A percentile compares a stretch with the other conserved stretches of the same genome.
Evolutionary conservation across 805 yeast species (phyloP).

Genomic region (Hanseniaspora lindneri): DNA sequence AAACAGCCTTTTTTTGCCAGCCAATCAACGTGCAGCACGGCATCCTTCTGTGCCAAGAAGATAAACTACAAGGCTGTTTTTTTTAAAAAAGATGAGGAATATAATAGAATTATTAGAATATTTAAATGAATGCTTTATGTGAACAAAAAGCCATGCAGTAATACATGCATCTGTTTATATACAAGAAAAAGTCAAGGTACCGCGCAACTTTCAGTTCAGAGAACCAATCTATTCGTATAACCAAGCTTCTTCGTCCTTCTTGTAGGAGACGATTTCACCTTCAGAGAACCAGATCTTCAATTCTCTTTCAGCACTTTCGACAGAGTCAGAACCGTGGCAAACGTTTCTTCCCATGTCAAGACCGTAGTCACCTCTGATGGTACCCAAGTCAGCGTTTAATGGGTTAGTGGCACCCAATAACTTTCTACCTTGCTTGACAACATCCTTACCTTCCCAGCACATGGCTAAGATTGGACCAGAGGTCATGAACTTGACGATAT

Average conservation of each 20-base stretch:
- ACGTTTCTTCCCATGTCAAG: constrained; percentile 99
- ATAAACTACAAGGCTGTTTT: too few species aligned
- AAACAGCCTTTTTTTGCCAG: too few species aligned
- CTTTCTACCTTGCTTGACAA: constrained; percentile 95
- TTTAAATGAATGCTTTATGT: neutral
- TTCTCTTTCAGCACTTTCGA: constrained; percentile 93
- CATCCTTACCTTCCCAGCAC: constrained; percentile 99
- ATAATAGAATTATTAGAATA: neutral
- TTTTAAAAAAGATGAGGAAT: too few species aligned
- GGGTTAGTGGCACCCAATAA: constrained; percentile 99
- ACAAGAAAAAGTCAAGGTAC: too few species aligned
- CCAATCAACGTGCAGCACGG: too few species aligned
- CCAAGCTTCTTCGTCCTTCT: constrained; percentile 75
- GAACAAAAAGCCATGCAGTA: too few species aligned
- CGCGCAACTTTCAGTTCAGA: too few species aligned
- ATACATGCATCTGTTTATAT: too few species aligned
- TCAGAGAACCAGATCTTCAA: constrained; percentile 94
- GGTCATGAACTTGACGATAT: constrained; percentile 87
- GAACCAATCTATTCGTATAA: constrained; percentile 67
- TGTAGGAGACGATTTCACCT: constrained; percentile 90
- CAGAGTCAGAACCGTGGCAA: constrained; percentile 98
- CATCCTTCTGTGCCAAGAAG: too few species aligned
- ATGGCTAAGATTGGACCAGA: constrained; percentile 98
- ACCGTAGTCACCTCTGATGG: constrained; percentile 99
- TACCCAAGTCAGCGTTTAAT: constrained; percentile 92